phyloP scores from a whole-genome alignment of 2,329 filamentous ascomycete genomes.

The Fusarium sp. region DNA sequence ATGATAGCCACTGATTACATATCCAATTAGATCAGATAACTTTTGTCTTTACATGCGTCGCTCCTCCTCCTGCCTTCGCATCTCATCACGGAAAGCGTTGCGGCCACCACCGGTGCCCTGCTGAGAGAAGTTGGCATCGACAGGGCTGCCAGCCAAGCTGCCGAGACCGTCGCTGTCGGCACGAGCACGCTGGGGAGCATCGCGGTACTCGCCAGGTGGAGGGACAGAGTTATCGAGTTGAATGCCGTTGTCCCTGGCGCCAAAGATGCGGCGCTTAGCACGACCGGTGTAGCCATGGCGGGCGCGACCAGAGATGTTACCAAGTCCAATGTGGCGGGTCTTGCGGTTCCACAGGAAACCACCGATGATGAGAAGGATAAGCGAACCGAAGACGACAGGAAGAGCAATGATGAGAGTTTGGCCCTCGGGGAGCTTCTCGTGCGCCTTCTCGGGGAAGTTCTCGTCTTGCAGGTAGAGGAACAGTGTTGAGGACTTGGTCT shows the following conservation, averaged over 20 bases:
- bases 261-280: constrained; percentile 51
- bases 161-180: constrained; percentile 61
- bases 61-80: constrained; percentile 59
- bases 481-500: constrained; percentile 56
- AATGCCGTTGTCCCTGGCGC: constrained; percentile 55
- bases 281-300: constrained; percentile 59
- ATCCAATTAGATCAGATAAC: not conserved
- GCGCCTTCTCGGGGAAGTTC: constrained; percentile 52
- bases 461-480: constrained; percentile 52
- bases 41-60: constrained; percentile 42
- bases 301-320: constrained; percentile 62
- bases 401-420: constrained; percentile 64
- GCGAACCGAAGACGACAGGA: constrained; percentile 60
- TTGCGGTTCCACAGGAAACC: constrained; percentile 67
- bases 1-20: not conserved
- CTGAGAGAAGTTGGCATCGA: constrained; percentile 55
- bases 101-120: constrained; percentile 49
- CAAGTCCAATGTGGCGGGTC: constrained; percentile 61
- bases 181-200: constrained; percentile 47
- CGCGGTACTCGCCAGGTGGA: constrained; percentile 49
- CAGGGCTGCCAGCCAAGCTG: constrained; percentile 61
- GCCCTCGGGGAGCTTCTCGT: constrained; percentile 49
- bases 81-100: constrained; percentile 63
- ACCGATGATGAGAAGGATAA: constrained; percentile 62
- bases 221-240: constrained; percentile 56